Base-by-base conservation (phyloP, 106 monocot species). In the Chionographis japonica region DNA sequence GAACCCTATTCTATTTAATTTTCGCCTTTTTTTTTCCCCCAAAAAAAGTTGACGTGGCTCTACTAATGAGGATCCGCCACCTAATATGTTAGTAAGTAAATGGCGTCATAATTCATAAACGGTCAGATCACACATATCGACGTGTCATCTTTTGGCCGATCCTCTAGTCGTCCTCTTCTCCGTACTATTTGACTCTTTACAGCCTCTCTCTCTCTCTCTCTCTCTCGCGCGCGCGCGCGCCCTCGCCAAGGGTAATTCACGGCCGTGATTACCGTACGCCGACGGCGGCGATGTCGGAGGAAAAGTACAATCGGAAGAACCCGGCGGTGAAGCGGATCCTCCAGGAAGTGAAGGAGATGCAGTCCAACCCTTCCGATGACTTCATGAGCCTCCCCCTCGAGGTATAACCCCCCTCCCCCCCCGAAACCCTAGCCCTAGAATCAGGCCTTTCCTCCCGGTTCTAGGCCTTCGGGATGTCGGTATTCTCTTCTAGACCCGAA, bases 261-360 rank as follows among this genome's bases (percentile, higher is more conserved):
- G 54, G 71, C 10, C 17, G 50, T 50, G 7, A 59, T 36, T 59
- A 62, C 12, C 63, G 63, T 72, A 72, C 59, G 61, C 55, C 58
- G 58, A 46, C 40, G 62, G 40, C 67, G 61, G 50, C 57, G 67
- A 86, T 80, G 81, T 79, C 72, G 68, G 85, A 80, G 72, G 88
- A 78, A 66, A 92, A 77, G 80, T 92, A 82, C 73, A 95, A 95
- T 71, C 65, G 58, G 82, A 92, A 78, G 81, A 95, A 95, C 73
- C 82, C 91, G 56, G 81, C 92, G 58, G 95, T 95, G 80, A 95
- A 95, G 92, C 70, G 95, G 84, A 95, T 95, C 58, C 84, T 95
- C 14, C 95, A 95, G 80, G 95, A 95, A 80, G 73, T 89, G 65
- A 95, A 89, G 84, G 95, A 95, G 75, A 89, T 95, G 92, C 95